Conservation (phyloP, 768 basidiomycete genomes). For the Amanita pseudoporphyria region DNA sequence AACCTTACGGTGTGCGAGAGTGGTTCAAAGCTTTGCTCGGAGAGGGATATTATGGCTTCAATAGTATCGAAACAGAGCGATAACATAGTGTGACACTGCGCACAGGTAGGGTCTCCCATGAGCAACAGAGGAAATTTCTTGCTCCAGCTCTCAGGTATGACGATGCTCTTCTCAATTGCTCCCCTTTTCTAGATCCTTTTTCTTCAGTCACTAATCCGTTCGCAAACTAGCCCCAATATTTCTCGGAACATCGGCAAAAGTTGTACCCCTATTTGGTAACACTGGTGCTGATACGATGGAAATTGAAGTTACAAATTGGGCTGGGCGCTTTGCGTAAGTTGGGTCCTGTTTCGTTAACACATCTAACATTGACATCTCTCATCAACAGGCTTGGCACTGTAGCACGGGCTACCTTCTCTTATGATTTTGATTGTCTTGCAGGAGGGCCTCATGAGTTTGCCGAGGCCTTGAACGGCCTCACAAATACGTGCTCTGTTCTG, state of each 20-base stretch:
- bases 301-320: constrained; percentile 50
- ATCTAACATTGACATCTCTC: not conserved
- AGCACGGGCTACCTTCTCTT: constrained; percentile 51
- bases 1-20: constrained; percentile 49
- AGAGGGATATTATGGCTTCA: constrained; percentile 48
- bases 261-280: constrained; percentile 36
- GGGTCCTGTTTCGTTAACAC: not conserved
- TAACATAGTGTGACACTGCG: not conserved
- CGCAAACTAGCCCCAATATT: constrained; percentile 42
- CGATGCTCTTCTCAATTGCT: constrained; percentile 3
- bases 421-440: constrained; percentile 49
- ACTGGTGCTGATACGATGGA: constrained; percentile 28
- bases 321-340: constrained; percentile 50
- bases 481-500: constrained; percentile 58
- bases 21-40: constrained; percentile 57
- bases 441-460: constrained; percentile 38
- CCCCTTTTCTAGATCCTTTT: not conserved
- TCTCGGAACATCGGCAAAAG: constrained; percentile 43
- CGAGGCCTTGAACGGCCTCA: constrained; percentile 46
- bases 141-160: constrained; percentile 51
- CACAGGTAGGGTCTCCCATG: constrained; percentile 46
- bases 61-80: not conserved
- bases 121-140: constrained; percentile 40
- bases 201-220: constrained; percentile 36
- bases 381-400: constrained; percentile 45